Evolutionary conservation across 345 rosid genomes (phyloP), one percentile per base, ranked within the genome.

Genomic region (Moringa oleifera): DNA sequence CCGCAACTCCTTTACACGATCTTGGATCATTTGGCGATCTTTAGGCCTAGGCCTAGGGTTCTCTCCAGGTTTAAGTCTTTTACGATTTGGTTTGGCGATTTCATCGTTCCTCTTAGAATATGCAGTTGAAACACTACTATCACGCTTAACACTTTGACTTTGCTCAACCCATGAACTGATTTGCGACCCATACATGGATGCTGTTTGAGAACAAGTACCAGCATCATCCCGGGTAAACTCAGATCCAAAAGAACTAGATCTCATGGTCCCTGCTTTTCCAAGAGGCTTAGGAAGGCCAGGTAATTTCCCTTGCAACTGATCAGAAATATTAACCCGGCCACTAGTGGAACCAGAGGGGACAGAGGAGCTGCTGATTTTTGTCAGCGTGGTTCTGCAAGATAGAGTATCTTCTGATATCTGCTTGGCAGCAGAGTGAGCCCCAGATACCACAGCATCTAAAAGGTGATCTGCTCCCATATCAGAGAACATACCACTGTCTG

Each of bases 1-100:
- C 20, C 97, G 85, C 83, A 94, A 64, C 80, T 94, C 99, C 76
- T 94, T 94, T 41, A 94, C 95, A 49, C 97, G 93, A 74, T 94
- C 99, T 79, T 94, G 99, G 59, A 94, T 94, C 97, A 94, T 87
- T 64, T 94, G 99, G 7, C 99, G 93, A 79, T 94, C 99, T 79
- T 91, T 94, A 20, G 99, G 99, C 82, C 97, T 86, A 37, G 97
- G 96, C 70, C 95, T 78, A 28, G 96, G 91, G 50, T 83, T 94
- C 81, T 91, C 97, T 63, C 99, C 99, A 23, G 90, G 88, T 77
- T 87, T 94, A 68, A 83, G 81, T 64, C 97, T 82, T 72, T 91
- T 94, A 46, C 95, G 92, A 69, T 78, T 85, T 11, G 89, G 78
- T 71, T 91, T 94, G 23, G 75, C 52, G 11, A 58, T 62, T 72